These are phyloP conservation scores for Trametes pubescens DNA, from an alignment of 1,284 basidiomycete species.

Conservation along the genomic window DNA sequence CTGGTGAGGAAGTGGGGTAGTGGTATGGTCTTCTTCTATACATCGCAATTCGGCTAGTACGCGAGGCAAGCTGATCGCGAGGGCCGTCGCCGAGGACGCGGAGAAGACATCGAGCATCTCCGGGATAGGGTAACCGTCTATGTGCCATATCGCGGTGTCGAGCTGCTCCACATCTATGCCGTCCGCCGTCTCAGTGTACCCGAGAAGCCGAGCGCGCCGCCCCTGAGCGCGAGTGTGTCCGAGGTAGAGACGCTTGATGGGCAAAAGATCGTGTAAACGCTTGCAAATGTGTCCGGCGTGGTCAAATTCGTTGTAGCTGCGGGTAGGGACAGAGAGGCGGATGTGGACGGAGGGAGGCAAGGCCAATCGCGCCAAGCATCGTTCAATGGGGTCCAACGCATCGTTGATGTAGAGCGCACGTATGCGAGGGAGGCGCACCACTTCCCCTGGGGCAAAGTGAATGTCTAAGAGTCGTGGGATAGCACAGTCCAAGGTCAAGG, in stretches of 20 bases:
- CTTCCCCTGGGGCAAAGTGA: background rate
- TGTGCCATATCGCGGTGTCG: background rate
- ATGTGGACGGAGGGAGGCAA: background rate
- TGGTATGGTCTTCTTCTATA: no score
- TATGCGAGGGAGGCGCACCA: background rate
- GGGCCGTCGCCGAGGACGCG: background rate
- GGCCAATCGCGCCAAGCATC: background rate
- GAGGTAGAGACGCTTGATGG: conserved; percentile 10
- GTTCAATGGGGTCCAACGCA: background rate
- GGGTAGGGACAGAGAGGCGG: background rate
- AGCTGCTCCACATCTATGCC: background rate
- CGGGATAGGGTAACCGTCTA: background rate
- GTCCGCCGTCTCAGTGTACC: background rate
- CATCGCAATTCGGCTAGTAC: background rate
- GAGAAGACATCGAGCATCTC: background rate
- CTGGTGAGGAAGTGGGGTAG: background rate
- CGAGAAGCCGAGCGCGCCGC: background rate
- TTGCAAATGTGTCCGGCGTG: no score
- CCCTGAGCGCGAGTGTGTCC: background rate
- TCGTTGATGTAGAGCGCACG: background rate
- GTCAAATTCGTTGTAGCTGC: no score
- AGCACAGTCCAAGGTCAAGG: background rate
- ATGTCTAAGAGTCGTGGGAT: no score
- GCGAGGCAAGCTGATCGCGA: background rate
- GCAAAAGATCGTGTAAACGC: no score